Conservation (phyloP, 352 stramenopile genomes). For the Phytophthora palmivora region DNA sequence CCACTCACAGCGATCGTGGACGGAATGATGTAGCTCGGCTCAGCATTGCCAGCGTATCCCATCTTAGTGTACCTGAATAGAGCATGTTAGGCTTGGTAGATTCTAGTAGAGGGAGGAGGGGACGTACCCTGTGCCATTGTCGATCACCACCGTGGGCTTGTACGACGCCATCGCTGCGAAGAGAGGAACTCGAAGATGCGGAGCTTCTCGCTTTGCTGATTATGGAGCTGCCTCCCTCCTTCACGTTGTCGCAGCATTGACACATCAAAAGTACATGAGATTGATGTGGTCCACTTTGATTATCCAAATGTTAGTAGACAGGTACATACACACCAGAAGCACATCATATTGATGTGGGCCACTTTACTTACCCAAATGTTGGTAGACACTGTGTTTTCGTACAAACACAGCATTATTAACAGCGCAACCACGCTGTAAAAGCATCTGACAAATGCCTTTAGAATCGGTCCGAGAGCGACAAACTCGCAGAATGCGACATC, state of each 20-base stretch:
- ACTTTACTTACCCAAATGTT: too few relatives aligned
- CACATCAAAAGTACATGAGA: conserved; percentile 15
- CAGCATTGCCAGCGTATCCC: conserved; percentile 94
- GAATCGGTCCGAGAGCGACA: too few relatives aligned
- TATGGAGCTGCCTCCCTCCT: conserved; percentile 32
- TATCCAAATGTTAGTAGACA: too few relatives aligned
- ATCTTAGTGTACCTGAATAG: conserved; percentile 95
- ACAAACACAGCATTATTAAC: too few relatives aligned
- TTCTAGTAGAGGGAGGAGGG: not conserved
- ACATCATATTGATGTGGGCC: too few relatives aligned
- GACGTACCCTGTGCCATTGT: conserved; percentile 95
- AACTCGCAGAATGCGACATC: too few relatives aligned
- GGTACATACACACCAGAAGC: too few relatives aligned
- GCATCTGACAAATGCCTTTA: too few relatives aligned
- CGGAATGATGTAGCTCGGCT: conserved; percentile 96
- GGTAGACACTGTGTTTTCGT: too few relatives aligned
- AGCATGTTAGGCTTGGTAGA: not conserved
- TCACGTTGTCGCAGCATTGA: conserved; percentile 31
- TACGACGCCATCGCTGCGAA: conserved; percentile 58
- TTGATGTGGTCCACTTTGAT: conserved; percentile 1
- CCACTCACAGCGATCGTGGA: conserved; percentile 92
- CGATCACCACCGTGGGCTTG: conserved; percentile 96
- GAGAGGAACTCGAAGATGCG: conserved; percentile 5
- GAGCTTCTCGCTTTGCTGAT: conserved; percentile 38
- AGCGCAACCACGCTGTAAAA: too few relatives aligned